Evolutionary conservation across 169 alveolate genomes (phyloP).

Genomic region (Plasmodium billcollinsi): DNA sequence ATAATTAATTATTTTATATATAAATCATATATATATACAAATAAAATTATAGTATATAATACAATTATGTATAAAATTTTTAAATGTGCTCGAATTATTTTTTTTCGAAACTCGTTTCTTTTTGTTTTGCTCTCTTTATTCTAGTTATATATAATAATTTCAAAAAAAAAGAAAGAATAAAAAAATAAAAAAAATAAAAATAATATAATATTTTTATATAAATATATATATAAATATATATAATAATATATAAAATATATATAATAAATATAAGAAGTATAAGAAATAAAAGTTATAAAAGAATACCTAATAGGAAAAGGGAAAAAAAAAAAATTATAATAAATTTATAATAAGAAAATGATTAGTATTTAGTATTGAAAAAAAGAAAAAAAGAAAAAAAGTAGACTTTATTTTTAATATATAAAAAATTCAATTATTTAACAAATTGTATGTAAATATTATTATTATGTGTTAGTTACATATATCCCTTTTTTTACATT

Average conservation of each 20-base stretch:
- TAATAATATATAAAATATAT: too few species aligned
- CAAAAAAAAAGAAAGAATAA: slow-evolving; percentile 15
- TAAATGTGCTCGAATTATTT: slow-evolving; percentile 41
- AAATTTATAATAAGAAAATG: slow-evolving; percentile 2
- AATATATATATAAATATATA: too few species aligned
- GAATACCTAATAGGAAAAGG: background rate
- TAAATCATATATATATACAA: background rate
- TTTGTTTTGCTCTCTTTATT: slow-evolving; percentile 39
- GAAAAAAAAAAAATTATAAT: background rate
- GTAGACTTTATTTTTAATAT: too few species aligned
- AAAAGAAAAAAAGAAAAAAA: slow-evolving; percentile 1
- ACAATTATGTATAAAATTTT: slow-evolving; percentile 8
- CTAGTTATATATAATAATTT: slow-evolving; percentile 35
- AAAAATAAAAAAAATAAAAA: slow-evolving; percentile 2
- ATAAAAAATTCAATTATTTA: too few species aligned
- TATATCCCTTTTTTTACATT: too few species aligned
- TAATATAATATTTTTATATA: slow-evolving; percentile 16
- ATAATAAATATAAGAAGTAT: too few species aligned
- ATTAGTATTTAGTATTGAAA: background rate
- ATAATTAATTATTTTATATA: slow-evolving; percentile 12
- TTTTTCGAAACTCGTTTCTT: slow-evolving; percentile 60
- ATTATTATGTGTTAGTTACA: too few species aligned
- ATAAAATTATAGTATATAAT: background rate
- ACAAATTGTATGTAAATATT: too few species aligned
- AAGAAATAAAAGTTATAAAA: too few species aligned